Evolutionary conservation across 768 basidiomycete genomes (phyloP), one percentile per base, ranked within the genome.

Genomic region (Sarcomyxa edulis): DNA sequence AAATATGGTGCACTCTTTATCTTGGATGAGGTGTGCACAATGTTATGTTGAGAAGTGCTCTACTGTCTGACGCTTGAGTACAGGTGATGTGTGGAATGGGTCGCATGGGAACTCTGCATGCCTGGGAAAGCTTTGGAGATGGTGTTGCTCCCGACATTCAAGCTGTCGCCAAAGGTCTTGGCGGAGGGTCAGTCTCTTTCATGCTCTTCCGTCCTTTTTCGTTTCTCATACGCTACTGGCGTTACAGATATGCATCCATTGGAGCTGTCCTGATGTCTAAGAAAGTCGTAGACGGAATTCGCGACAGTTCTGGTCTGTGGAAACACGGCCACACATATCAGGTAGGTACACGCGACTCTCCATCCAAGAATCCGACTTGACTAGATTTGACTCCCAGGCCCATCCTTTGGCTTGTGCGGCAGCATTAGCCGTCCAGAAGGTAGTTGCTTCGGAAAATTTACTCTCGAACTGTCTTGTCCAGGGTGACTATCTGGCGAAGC

Each of bases 71-170:
- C n/a, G n/a, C n/a, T n/a, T n/a, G n/a, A 23, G 32, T 31, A 11
- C 40, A 72, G 71, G 65, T 92, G 32, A 92, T 94, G 90, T 79
- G 81, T 53, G 89, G 89, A 30, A 90, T 92, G 84, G 88, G 90
- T 41, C n/a, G 88, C 20, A 87, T 92, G 79, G 91, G 91, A 3
- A 87, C 84, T 6, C 52, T 89, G 30, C 91, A 93, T 52, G 85
- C 77, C 14, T 93, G 90, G 91, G 72, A 93, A 52, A 83, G 76
- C 28, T 81, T 80, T 47, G 87, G 86, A 24, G 87, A 91, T 49
- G 81, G 80, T 18, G 75, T 69, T 25, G 62, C 76, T 11, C 91
- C 92, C 27, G 91, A 94, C 60, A 69, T 94, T 21, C 90, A 94
- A 60, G 85, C 87, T 6, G 71, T 93, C 21, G 92, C 90, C 1